Evolutionary conservation across 2,329 filamentous ascomycete genomes (phyloP).

Genomic region (Alternaria solani): DNA sequence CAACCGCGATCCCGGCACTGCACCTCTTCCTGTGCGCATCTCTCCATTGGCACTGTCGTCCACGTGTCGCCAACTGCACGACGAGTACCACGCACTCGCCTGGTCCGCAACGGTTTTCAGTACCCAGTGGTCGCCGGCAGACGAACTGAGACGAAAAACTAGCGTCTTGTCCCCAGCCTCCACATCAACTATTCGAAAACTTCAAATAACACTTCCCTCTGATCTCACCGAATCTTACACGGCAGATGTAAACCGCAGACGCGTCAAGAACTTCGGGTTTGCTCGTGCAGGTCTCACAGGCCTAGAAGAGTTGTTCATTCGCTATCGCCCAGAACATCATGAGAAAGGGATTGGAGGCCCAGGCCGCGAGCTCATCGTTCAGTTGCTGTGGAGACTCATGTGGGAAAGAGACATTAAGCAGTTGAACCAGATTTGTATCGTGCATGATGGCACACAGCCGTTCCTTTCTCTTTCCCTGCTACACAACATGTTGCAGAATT

Average conservation of each 20-base stretch:
- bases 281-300: conserved; percentile 19
- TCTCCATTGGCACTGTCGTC: conserved; percentile 28
- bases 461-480: conserved; percentile 9
- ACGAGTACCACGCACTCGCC: conserved; percentile 22
- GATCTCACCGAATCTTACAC: neutral
- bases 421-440: conserved; percentile 23
- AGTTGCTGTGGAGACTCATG: conserved; percentile 25
- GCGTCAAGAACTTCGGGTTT: conserved; percentile 18
- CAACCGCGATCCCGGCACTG: conserved; percentile 8
- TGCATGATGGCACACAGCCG: conserved; percentile 21
- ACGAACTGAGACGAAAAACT: conserved; percentile 7
- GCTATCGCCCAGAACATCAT: conserved; percentile 7
- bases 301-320: conserved; percentile 28
- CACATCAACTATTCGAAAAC: conserved; percentile 15
- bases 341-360: neutral
- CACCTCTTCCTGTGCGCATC: conserved; percentile 13
- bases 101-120: conserved; percentile 22
- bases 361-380: conserved; percentile 14
- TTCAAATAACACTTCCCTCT: conserved; percentile 14
- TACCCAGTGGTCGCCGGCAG: conserved; percentile 4
- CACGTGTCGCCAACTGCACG: conserved; percentile 27
- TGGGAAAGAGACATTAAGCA: conserved; percentile 15
- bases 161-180: neutral
- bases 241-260: conserved; percentile 5
- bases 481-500: conserved; percentile 10